phyloP scores from a whole-genome alignment of 257 asterid genomes.

The Solanum rostratum region DNA sequence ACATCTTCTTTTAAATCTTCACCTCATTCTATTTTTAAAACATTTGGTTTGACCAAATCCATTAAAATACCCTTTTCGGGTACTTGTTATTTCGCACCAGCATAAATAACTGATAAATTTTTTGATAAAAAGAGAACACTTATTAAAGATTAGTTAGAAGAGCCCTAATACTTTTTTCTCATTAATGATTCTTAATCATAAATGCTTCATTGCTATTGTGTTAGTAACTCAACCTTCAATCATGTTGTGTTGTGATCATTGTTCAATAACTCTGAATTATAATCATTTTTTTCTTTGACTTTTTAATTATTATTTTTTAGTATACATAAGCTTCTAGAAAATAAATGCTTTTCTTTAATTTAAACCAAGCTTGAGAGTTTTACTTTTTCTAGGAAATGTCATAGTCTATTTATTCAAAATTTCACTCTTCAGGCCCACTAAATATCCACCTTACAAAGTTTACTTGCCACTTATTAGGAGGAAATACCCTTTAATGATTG shows the following conservation, averaged over 20 bases:
- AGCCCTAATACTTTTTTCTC: background rate
- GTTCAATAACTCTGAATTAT: background rate
- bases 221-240: background rate
- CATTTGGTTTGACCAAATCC: background rate
- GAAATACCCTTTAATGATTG: background rate
- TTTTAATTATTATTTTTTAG: background rate
- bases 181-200: background rate
- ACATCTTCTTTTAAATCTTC: no score
- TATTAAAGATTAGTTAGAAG: background rate
- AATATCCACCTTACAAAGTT: background rate
- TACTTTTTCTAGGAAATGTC: background rate
- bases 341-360: background rate
- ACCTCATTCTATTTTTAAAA: no score
- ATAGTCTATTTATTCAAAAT: background rate
- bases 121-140: background rate
- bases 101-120: background rate
- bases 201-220: background rate
- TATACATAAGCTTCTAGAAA: background rate
- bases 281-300: background rate
- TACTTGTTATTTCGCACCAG: background rate
- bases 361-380: background rate
- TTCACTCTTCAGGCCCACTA: background rate
- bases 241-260: background rate
- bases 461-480: background rate
- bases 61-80: background rate